Evolutionary conservation across 164 flowering plant species (phyloP), one percentile per base, ranked within the genome.

Genomic region (Kingdonia uniflora): DNA sequence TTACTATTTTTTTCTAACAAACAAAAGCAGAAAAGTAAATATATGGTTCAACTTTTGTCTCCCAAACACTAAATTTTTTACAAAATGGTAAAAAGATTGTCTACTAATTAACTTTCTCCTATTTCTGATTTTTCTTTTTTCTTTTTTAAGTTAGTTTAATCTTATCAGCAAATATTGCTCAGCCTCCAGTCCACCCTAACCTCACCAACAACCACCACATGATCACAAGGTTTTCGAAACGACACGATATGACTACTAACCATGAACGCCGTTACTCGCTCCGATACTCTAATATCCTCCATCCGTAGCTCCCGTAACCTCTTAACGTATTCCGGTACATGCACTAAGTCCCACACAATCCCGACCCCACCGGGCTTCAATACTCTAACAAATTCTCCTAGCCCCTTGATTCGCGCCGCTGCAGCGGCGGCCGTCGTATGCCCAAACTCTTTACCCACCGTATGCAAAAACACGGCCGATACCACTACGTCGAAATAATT

Each of bases 221-320:
- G 76, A 47, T 80, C 81, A 66, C 69, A 44, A 11, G 97, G 97
- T 70, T 85, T 91, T 62, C 85, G 62, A 62, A 91, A 91, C 15
- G 96, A 78, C 5, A 87, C 95, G 48, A 90, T 80, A 61, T 90
- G 95, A 63, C 97, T 90, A 48, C 80, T 75, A 24, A 71, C 87
- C 97, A 90, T 80, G 71, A 80, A 90, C 14, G 97, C 97, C 13
- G 95, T 90, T 0, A 87, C 91, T 2, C 80, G 68, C 61, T 87
- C 96, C 15, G 97, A 87, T 14, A 87, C 95, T 25, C 81, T 51
- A 15, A 87, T 79, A 11, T 91, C 97, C 68, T 91, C 97, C 97
- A 91, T 85, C 56, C 74, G 62, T 46, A 85, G 26, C 44, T 87
- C 97, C 17, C 74, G 80, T 53, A 91, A 52, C 57, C 87, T 69